Evolutionary conservation across 306 rosid genomes (phyloP).

Genomic region (Prunus kanzakura): DNA sequence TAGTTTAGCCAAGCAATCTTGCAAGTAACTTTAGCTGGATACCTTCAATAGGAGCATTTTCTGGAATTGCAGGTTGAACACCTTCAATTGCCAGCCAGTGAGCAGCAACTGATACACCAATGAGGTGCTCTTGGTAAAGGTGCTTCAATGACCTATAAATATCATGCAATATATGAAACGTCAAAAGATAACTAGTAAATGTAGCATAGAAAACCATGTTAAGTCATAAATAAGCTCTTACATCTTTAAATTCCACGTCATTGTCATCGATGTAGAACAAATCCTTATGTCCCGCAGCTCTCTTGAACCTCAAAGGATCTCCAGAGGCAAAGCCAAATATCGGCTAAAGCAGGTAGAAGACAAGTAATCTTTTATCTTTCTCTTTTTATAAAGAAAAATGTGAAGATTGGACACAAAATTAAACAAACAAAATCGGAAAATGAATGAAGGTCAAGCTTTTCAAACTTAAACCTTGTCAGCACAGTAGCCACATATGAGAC

Average conservation of each 20-base stretch:
- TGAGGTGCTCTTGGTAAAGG: constrained; percentile 71
- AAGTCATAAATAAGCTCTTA: constrained; percentile 42
- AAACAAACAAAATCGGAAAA: constrained; percentile 9
- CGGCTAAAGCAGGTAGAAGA: constrained; percentile 50
- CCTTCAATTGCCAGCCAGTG: constrained; percentile 99
- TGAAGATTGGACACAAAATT: not conserved
- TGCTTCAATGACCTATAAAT: constrained; percentile 62
- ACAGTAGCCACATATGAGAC: not conserved
- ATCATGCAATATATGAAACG: constrained; percentile 17
- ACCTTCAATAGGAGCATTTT: constrained; percentile 77
- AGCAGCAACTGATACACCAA: constrained; percentile 63
- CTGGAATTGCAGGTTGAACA: constrained; percentile 82
- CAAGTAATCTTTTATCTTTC: not conserved
- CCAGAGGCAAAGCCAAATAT: constrained; percentile 73
- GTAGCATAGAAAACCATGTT: constrained; percentile 12
- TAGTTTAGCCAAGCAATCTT: constrained; percentile 11
- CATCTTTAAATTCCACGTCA: constrained; percentile 88
- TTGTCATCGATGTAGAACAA: constrained; percentile 86
- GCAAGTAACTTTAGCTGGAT: constrained; percentile 18
- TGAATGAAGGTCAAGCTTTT: not conserved
- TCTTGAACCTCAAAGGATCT: constrained; percentile 70
- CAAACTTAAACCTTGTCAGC: not conserved
- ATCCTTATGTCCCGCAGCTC: constrained; percentile 86
- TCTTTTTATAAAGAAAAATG: too few relatives aligned
- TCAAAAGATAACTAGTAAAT: constrained; percentile 16